Evolutionary conservation across 176 grass and related monocot species (phyloP), one percentile per base, ranked within the genome.

Genomic region (Melocanna baccifera): DNA sequence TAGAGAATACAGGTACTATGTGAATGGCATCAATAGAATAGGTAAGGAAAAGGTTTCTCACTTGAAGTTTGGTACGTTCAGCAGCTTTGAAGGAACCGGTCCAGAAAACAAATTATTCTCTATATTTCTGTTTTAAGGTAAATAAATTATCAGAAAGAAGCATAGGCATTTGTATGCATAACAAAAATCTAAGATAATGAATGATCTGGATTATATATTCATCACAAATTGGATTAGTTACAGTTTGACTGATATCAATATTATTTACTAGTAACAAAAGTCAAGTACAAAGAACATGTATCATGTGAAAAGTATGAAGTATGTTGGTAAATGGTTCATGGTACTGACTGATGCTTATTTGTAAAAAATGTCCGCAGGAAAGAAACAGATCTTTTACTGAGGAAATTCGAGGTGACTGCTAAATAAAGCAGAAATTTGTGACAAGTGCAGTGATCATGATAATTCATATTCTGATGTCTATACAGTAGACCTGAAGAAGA

Each of bases 71-170:
- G 96, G 93, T 69, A 95, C 87, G 58, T 84, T 92, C 64, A 93
- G 89, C 53, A 98, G 57, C 67, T 94, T 98, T 56, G 59, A 77
- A 87, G 96, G 93, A 75, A 98, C 79, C 39, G 84, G 76, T 86
- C 93, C 96, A 83, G 96, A 93, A 81, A 98, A 98, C 57, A 93
- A 58, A 91, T 98, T 98, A 81, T 98, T 93, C 67, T 92, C 93
- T 57, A 98, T 79, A 82, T 98, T 98, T 89, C 96, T 98, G 91
- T 83, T 87, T 39, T 20, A 39, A 66, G 61, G 62, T 61, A 87
- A 74, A 73, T 52, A 80, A 62, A 52, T 62, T 45, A 75, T 91
- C 52, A 91, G 61, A 87, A 72, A 41, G 1, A 75, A 77, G 80
- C 28, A 32, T 0, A 66, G 0, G 57, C 83, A 81, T 68, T 51